phyloP scores from a whole-genome alignment of 2,329 filamentous ascomycete species.

The Cytospora schulzeri region DNA sequence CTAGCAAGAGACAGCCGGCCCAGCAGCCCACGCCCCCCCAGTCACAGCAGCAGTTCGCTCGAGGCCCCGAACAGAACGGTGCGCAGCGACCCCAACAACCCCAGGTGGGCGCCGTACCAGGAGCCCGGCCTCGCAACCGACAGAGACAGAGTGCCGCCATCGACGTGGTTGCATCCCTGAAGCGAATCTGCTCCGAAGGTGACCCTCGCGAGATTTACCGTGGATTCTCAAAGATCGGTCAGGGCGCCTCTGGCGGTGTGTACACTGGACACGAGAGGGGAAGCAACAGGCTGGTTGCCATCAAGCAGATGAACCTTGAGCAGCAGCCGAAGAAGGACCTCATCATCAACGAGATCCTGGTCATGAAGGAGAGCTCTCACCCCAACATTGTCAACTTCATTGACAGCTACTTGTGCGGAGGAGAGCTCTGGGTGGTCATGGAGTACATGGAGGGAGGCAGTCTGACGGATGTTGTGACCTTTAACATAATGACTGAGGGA shows the following conservation, averaged over 20 bases:
- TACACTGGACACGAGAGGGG: slow-evolving; percentile 86
- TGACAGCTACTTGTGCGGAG: slow-evolving; percentile 87
- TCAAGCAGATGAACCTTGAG: slow-evolving; percentile 99
- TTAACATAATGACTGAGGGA: slow-evolving; percentile 98
- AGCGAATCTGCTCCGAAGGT: slow-evolving; percentile 85
- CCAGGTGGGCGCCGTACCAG: slow-evolving; percentile 44
- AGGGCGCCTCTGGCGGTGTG: slow-evolving; percentile 94
- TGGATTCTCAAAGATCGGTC: slow-evolving; percentile 90
- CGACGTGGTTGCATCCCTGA: slow-evolving; percentile 81
- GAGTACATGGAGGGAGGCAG: slow-evolving; percentile 99
- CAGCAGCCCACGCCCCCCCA: slow-evolving; percentile 54
- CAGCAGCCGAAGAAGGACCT: slow-evolving; percentile 98
- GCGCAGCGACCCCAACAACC: slow-evolving; percentile 39
- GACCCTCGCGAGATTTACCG: slow-evolving; percentile 89
- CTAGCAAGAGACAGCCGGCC: slow-evolving; percentile 69
- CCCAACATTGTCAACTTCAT: slow-evolving; percentile 99
- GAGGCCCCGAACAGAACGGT: slow-evolving; percentile 41
- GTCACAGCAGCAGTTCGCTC: slow-evolving; percentile 52
- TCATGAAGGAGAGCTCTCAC: slow-evolving; percentile 99
- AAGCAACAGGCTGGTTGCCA: slow-evolving; percentile 87
- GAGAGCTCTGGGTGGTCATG: slow-evolving; percentile 98
- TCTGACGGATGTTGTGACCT: slow-evolving; percentile 96
- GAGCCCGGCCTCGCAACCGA: slow-evolving; percentile 73
- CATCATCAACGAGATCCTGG: slow-evolving; percentile 98
- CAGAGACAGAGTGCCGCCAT: slow-evolving; percentile 75